Conservation (phyloP, 306 rosid genomes). For the Neltuma alba region DNA sequence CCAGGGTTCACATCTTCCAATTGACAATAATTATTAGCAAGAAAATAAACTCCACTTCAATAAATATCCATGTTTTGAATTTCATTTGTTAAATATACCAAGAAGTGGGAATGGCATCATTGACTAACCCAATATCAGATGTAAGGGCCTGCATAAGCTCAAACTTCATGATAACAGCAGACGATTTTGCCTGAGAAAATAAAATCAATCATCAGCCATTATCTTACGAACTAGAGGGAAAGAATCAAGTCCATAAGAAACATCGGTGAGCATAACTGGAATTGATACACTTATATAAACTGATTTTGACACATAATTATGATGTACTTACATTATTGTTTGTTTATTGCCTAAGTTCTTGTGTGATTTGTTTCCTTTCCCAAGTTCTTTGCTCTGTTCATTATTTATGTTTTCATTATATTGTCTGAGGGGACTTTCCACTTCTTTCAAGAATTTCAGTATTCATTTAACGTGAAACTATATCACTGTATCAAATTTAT, state of each 20-base stretch:
- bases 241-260: not conserved
- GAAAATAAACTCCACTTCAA: slow-evolving; percentile 30
- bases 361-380: not conserved
- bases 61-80: slow-evolving; percentile 18
- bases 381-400: slow-evolving; percentile 4
- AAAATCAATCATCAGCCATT: slow-evolving; percentile 27
- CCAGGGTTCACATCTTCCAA: slow-evolving; percentile 27
- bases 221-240: slow-evolving; percentile 19
- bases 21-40: slow-evolving; percentile 14
- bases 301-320: not conserved
- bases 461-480: not conserved
- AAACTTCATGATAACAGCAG: slow-evolving; percentile 82
- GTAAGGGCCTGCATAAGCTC: slow-evolving; percentile 79
- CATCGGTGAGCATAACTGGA: not conserved
- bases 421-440: not conserved
- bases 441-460: slow-evolving; percentile 20
- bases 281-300: not conserved
- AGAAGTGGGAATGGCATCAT: not conserved
- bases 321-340: not conserved
- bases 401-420: not conserved
- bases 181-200: slow-evolving; percentile 58
- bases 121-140: slow-evolving; percentile 63
- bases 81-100: slow-evolving; percentile 12
- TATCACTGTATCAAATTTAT: not conserved
- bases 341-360: slow-evolving; percentile 2